These are phyloP conservation scores for Penicillium aurantiogriseum DNA, from an alignment of 2,329 filamentous ascomycete genomes.

Conservation along the genomic window DNA sequence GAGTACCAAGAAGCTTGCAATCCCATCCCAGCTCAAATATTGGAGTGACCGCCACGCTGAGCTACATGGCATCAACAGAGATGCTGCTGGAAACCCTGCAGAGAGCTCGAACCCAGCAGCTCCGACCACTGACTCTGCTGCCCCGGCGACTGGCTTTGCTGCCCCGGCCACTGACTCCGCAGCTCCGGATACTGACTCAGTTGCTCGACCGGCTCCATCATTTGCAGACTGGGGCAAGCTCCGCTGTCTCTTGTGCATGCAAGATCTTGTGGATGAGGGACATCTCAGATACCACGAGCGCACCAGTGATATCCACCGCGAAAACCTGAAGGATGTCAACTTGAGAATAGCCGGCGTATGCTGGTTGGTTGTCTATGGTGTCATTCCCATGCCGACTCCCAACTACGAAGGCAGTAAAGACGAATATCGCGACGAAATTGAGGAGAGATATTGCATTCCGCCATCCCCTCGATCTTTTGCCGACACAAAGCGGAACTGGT, in stretches of 20 bases:
- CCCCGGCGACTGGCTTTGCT: too few species aligned
- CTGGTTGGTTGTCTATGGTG: neutral
- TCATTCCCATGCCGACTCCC: neutral
- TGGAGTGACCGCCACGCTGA: constrained; percentile 71
- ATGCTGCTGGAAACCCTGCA: constrained; percentile 25
- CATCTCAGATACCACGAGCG: constrained; percentile 55
- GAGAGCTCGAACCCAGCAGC: constrained; percentile 28
- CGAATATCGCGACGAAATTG: neutral
- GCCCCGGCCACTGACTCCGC: neutral
- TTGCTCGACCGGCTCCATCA: constrained; percentile 51
- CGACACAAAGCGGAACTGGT: neutral
- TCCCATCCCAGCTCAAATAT: constrained; percentile 66
- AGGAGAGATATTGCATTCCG: neutral
- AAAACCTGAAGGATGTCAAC: neutral
- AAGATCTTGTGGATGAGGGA: constrained; percentile 55
- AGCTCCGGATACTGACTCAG: constrained; percentile 11
- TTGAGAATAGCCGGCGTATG: neutral
- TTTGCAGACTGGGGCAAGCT: constrained; percentile 59
- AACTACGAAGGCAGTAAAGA: neutral
- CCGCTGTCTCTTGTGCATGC: constrained; percentile 63
- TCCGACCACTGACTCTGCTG: neutral
- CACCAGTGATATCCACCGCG: neutral
- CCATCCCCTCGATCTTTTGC: neutral
- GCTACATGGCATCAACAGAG: constrained; percentile 54
- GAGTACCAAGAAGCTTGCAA: constrained; percentile 47